Evolutionary conservation across 23 red algal genomes (phyloP), one percentile per base, ranked within the genome.

Genomic region (Agarophyton chilense): DNA sequence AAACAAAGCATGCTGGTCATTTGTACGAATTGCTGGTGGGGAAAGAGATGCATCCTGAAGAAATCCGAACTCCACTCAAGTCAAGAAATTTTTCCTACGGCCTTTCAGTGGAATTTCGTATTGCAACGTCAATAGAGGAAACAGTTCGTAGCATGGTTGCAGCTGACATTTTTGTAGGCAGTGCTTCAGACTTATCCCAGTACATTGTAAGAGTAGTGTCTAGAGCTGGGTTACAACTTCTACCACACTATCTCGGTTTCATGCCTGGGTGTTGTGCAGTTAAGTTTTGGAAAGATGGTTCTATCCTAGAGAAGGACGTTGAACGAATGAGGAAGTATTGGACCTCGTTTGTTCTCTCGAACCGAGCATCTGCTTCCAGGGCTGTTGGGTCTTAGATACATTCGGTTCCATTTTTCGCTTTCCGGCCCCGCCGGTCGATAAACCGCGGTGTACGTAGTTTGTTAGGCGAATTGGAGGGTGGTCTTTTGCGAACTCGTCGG

Each of bases 111-210:
- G 81, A 84, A 42, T 66, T 71, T 45, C 56, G 62, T 32, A 67
- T 84, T 39, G 57, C 81, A 18, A 67, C 56, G 16, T 25, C 18
- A 14, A 47, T 84, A 26, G 44, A 46, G 38, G 60, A 84, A 29
- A 47, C 56, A 8, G 11, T 84, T 63, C 34, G 63, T 14, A 28
- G 46, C 39, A 84, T 84, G 81, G 81, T 62, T 31, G 43, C 57
- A 42, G 81, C 81, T 49, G 81, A 84, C 53, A 67, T 84, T 43
- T 84, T 84, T 71, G 62, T 84, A 1, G 81, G 81, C 17, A 84
- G 81, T 36, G 81, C 81, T 51, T 67, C 57, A 33, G 81, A 84
- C 50, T 18, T 84, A 28, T 67, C 57, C 8, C 55, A 84, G 33
- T 84, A 84, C 62, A 33, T 42, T 6, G 42, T 84, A 9, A 46